Evolutionary conservation across 495 filamentous ascomycete genomes (phyloP).

Genomic region (Tuber brumale): DNA sequence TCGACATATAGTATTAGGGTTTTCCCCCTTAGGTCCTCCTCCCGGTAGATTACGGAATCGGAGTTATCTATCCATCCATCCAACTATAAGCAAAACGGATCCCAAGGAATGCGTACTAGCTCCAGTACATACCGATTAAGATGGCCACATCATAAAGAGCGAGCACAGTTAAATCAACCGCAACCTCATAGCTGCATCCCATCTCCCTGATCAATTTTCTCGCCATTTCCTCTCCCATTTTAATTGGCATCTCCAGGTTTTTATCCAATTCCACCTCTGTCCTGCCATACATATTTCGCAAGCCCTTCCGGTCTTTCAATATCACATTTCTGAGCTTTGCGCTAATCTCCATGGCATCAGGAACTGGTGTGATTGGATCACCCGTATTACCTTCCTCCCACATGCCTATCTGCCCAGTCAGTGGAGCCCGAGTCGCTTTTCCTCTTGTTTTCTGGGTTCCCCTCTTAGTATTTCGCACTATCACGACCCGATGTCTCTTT

Average conservation of each 20-base stretch:
- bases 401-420: too few relatives aligned
- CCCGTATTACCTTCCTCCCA: too few relatives aligned
- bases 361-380: too few relatives aligned
- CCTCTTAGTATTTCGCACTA: too few relatives aligned
- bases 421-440: too few relatives aligned
- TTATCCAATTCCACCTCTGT: background rate
- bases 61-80: slow-evolving; percentile 50
- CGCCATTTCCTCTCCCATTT: background rate
- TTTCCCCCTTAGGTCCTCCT: slow-evolving; percentile 52
- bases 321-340: background rate
- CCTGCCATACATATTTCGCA: background rate
- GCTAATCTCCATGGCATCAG: too few relatives aligned
- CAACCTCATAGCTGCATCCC: slow-evolving; percentile 12
- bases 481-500: too few relatives aligned
- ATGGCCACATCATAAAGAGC: slow-evolving; percentile 25
- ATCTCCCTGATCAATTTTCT: background rate
- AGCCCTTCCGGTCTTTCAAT: background rate
- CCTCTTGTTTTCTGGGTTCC: too few relatives aligned
- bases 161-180: slow-evolving; percentile 10
- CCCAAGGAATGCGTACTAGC: background rate
- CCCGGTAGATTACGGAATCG: slow-evolving; percentile 59
- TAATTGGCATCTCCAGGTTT: background rate
- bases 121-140: slow-evolving; percentile 20
- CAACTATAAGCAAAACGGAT: background rate
- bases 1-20: slow-evolving; percentile 56